These are phyloP conservation scores for Raddia distichophylla DNA, from an alignment of 176 grass and related monocot species.

Conservation along the genomic window DNA sequence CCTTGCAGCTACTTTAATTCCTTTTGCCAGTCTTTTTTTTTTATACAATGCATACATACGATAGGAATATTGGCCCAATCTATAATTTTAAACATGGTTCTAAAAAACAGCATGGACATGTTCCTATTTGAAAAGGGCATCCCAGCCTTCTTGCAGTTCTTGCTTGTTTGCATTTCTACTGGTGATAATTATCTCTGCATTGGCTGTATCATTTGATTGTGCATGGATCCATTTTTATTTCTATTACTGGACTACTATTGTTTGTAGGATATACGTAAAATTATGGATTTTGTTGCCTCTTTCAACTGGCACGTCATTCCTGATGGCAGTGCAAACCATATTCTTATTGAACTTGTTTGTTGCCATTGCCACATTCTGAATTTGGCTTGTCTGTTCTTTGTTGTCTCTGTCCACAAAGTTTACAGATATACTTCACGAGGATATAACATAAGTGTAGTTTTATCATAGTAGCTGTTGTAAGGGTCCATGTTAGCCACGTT, in stretches of 20 bases:
- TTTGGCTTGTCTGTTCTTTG: background rate
- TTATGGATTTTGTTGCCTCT: background rate
- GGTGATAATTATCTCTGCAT: background rate
- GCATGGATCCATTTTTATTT: background rate
- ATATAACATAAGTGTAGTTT: background rate
- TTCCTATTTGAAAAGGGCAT: background rate
- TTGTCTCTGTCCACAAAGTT: background rate
- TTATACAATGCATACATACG: background rate
- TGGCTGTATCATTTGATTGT: background rate
- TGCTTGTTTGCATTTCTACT: slow-evolving; percentile 5
- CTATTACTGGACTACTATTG: background rate
- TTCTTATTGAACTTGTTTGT: slow-evolving; percentile 13
- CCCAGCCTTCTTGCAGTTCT: slow-evolving; percentile 10
- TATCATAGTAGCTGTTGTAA: background rate
- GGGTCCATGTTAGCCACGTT: background rate
- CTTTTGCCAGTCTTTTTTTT: background rate
- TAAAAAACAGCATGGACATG: background rate
- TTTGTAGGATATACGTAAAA: background rate
- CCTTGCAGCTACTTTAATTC: background rate
- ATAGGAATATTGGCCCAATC: background rate
- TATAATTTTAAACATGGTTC: background rate
- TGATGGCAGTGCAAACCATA: background rate
- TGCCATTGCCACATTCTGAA: background rate
- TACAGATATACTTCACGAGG: background rate
- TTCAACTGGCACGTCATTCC: background rate